A percentile compares a stretch with the other conserved stretches of the same genome.
These are phyloP conservation scores for Podila minutissima DNA, from an alignment of 192 early-diverging fungal species.

Conservation along the genomic window DNA sequence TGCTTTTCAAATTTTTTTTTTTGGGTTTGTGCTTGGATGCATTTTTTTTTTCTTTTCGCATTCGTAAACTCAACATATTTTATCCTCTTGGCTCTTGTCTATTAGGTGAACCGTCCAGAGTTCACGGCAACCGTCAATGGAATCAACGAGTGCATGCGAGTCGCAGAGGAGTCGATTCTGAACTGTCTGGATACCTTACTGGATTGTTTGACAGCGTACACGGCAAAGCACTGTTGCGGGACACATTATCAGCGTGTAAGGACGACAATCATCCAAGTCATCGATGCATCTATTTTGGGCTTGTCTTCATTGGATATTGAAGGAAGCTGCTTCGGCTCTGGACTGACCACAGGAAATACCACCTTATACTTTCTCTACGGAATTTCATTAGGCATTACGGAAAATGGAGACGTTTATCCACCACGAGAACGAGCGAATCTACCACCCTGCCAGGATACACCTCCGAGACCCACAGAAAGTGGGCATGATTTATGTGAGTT, in stretches of 20 bases:
- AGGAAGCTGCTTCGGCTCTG: too few relatives aligned
- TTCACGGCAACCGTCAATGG: constrained; percentile 36
- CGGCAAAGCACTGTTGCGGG: constrained; percentile 44
- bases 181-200: constrained; percentile 42
- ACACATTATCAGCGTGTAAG: constrained; percentile 48
- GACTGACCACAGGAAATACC: background rate
- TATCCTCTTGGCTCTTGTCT: background rate
- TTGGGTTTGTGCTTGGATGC: too few relatives aligned
- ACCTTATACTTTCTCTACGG: background rate
- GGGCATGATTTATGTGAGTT: constrained; percentile 49
- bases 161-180: constrained; percentile 29
- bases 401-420: constrained; percentile 35
- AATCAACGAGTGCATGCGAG: constrained; percentile 35
- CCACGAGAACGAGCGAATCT: constrained; percentile 24
- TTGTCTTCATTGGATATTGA: background rate
- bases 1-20: too few relatives aligned
- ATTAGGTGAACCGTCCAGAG: constrained; percentile 26
- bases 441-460: constrained; percentile 47
- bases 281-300: background rate
- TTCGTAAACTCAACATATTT: too few relatives aligned
- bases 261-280: background rate
- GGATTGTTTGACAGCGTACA: constrained; percentile 49
- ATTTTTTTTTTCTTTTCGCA: too few relatives aligned
- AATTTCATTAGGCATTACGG: constrained; percentile 18
- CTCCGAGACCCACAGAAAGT: constrained; percentile 42